These are phyloP conservation scores for Stentor coeruleus DNA, from an alignment of 73 alveolate genomes.

Conservation along the genomic window DNA sequence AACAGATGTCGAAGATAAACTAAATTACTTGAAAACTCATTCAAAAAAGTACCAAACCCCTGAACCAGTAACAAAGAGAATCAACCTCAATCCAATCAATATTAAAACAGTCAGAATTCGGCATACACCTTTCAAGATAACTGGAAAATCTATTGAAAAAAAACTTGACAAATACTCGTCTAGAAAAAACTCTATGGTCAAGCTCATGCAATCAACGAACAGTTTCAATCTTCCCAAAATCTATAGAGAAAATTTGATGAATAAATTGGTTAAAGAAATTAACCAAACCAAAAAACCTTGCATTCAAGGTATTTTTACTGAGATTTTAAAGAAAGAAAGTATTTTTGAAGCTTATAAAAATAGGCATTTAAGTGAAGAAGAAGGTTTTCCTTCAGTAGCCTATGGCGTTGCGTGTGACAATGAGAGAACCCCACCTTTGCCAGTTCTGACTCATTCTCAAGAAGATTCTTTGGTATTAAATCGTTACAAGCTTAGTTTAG, in stretches of 20 bases:
- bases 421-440: neutral
- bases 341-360: neutral
- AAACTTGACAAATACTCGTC: neutral
- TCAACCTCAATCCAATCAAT: too few species aligned
- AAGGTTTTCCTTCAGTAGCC: neutral
- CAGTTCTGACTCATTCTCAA: neutral
- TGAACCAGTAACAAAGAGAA: neutral
- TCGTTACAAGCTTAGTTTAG: neutral
- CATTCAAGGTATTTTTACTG: neutral
- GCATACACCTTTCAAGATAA: neutral
- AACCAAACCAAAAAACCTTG: neutral
- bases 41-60: neutral
- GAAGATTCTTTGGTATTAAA: neutral
- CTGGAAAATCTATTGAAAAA: neutral
- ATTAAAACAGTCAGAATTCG: neutral
- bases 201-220: neutral
- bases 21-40: neutral
- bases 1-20: neutral
- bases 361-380: neutral
- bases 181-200: neutral
- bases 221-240: neutral
- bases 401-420: neutral
- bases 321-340: neutral
- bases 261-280: neutral
- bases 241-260: neutral